Conservation (phyloP, 768 basidiomycete species). For the Paxillus involutus region DNA sequence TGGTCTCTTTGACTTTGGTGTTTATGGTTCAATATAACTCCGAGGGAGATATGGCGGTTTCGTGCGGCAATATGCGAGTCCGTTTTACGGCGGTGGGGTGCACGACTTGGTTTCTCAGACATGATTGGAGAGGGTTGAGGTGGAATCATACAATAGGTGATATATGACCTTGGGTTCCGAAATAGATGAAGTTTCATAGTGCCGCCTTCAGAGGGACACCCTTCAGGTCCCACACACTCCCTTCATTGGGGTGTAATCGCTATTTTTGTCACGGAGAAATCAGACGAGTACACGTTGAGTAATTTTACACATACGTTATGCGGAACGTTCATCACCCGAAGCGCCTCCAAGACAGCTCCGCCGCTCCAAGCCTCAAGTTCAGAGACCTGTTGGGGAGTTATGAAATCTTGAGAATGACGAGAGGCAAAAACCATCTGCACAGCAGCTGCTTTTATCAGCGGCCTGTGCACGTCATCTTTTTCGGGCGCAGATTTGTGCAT, state of each 20-base stretch:
- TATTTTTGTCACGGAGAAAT: constrained; percentile 24
- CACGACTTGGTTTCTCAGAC: neutral
- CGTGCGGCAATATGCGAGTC: neutral
- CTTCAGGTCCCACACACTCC: constrained; percentile 54
- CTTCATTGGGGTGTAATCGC: constrained; percentile 53
- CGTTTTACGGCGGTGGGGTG: neutral
- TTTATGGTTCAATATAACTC: constrained; percentile 11
- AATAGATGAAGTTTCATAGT: constrained; percentile 5
- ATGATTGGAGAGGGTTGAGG: neutral
- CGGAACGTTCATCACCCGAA: constrained; percentile 47
- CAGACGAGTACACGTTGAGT: constrained; percentile 3
- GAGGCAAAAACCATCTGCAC: constrained; percentile 84
- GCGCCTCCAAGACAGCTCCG: constrained; percentile 57
- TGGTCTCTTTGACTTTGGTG: neutral
- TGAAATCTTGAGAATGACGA: constrained; percentile 69
- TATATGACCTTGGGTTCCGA: neutral
- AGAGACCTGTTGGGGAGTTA: constrained; percentile 64
- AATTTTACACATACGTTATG: constrained; percentile 40
- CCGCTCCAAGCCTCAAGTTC: constrained; percentile 63
- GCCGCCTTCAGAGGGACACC: constrained; percentile 4
- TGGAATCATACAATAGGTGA: neutral
- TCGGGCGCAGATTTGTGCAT: neutral
- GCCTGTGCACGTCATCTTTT: constrained; percentile 8
- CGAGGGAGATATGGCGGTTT: constrained; percentile 24
- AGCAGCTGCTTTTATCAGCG: constrained; percentile 69